Base-by-base conservation (phyloP, 2,329 filamentous ascomycete genomes). In the Lasiodiplodia sp. region DNA sequence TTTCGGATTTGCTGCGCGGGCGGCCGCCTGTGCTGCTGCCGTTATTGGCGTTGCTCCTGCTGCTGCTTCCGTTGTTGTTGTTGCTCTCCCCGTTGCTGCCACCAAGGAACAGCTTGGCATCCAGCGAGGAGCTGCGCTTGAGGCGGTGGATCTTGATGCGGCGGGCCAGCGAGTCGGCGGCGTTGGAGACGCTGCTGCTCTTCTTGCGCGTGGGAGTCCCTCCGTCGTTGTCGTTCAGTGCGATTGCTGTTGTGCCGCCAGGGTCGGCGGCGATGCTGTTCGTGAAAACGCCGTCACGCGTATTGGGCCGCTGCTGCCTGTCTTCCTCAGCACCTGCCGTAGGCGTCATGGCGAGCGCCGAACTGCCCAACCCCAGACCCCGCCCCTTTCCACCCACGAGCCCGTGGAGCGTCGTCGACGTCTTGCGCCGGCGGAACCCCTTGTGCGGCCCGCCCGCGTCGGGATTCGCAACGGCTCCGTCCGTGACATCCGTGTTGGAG, bases 291-390 rank as follows among this genome's bases (percentile, higher is more conserved):
- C 37, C 56, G 37, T 60, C 56, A 14, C 7, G 21, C 11, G 56
- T 62, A 40, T 34, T 62, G 16, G 37, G 56, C 53, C 11, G 55
- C 28, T 28, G 28, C 31, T 23, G 14, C 7, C 16, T 28, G 16
- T 8, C 37, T 8, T 16, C 47, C 18, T 64, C 34, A 1, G 18
- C 12, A 4, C 23, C 23, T 2, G 21, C 11, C 18, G 37, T 4
- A 31, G 60, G 44, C 47, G 60, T 64, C 60, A 64, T 64, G 28
- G 37, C 47, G 18, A 64, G 31, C 28, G 44, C 60, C 23, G 31
- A 64, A 14, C 25, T 11, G 6, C 40, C 40, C 37, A 63, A 10
- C 28, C 58, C 58, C 25, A 49, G 23, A 1, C 60, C 47, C 28
- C 37, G 18, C 8, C 44, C 47, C n/a, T 44, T 23, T 12, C 44